Conservation (phyloP, 306 rosid genomes). For the Abrus precatorius region DNA sequence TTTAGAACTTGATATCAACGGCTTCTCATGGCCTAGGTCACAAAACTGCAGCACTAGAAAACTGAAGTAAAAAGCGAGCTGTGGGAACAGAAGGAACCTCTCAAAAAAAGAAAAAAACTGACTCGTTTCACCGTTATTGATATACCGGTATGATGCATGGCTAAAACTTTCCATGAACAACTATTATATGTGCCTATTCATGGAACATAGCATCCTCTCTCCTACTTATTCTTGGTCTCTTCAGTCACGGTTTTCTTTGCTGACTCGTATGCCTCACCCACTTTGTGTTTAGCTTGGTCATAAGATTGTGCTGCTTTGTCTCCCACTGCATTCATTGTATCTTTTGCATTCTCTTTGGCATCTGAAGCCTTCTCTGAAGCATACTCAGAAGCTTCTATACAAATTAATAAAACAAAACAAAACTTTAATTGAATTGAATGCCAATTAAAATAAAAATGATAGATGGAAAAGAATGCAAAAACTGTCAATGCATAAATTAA, state of each 20-base stretch:
- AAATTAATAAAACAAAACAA: too few relatives aligned
- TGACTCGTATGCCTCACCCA: constrained; percentile 33
- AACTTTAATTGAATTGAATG: too few relatives aligned
- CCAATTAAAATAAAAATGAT: neutral
- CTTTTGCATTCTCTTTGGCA: constrained; percentile 47
- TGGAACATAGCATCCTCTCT: neutral
- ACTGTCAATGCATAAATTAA: neutral
- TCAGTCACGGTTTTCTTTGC: constrained; percentile 36
- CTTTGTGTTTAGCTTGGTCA: constrained; percentile 33
- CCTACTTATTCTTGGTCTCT: constrained; percentile 42
- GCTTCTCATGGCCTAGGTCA: neutral
- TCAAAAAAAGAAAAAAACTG: neutral
- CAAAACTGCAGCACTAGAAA: neutral
- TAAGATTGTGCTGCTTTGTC: constrained; percentile 35
- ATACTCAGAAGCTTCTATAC: constrained; percentile 43
- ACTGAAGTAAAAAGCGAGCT: neutral
- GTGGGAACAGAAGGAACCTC: neutral
- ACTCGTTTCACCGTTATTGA: neutral
- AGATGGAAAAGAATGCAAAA: too few relatives aligned
- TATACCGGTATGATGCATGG: neutral
- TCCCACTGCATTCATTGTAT: neutral
- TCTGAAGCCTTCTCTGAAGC: constrained; percentile 37
- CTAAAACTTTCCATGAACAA: neutral
- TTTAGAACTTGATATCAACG: neutral
- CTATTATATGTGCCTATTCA: neutral